Percentiles rank a stretch among this genome's conserved stretches.
Conservation (phyloP, 768 basidiomycete genomes). For the Pulveroboletus ravenelii region DNA sequence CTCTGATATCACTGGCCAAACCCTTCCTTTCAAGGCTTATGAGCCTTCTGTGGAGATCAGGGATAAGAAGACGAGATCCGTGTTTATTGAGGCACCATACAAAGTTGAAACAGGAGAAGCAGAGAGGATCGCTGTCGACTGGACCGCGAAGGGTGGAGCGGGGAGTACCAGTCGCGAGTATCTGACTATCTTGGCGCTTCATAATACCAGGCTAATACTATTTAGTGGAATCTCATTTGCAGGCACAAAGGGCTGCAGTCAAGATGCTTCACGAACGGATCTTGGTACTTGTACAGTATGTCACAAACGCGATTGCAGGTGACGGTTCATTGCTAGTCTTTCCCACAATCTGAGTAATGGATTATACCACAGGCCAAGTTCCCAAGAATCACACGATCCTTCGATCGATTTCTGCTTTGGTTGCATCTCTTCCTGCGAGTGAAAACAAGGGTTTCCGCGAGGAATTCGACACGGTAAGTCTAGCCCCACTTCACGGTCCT, state of each 20-base stretch:
- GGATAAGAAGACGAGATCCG: slow-evolving; percentile 68
- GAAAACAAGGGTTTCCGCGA: slow-evolving; percentile 78
- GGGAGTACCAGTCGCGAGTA: slow-evolving; percentile 74
- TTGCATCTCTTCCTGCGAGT: slow-evolving; percentile 85
- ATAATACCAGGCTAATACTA: slow-evolving; percentile 1
- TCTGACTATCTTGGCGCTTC: not conserved
- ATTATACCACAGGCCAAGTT: slow-evolving; percentile 51
- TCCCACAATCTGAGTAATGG: not conserved
- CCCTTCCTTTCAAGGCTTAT: slow-evolving; percentile 89
- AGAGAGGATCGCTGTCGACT: slow-evolving; percentile 97
- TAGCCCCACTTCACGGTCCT: not conserved
- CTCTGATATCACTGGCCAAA: slow-evolving; percentile 57
- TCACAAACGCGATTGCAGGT: slow-evolving; percentile 74
- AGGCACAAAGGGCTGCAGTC: slow-evolving; percentile 90
- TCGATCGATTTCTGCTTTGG: slow-evolving; percentile 77
- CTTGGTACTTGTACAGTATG: slow-evolving; percentile 79
- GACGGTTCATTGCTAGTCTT: slow-evolving; percentile 14
- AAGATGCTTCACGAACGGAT: slow-evolving; percentile 96
- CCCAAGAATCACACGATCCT: slow-evolving; percentile 74
- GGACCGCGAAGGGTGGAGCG: slow-evolving; percentile 82
- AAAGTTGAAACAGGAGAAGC: slow-evolving; percentile 97
- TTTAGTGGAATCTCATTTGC: slow-evolving; percentile 84
- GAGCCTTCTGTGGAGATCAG: slow-evolving; percentile 86
- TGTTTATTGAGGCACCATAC: slow-evolving; percentile 82
- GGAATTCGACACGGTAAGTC: slow-evolving; percentile 80